Percentiles rank a stretch among this genome's conserved stretches.
Evolutionary conservation across 2,329 filamentous ascomycete species (phyloP).

Genomic region (Mollisiaceae sp.): DNA sequence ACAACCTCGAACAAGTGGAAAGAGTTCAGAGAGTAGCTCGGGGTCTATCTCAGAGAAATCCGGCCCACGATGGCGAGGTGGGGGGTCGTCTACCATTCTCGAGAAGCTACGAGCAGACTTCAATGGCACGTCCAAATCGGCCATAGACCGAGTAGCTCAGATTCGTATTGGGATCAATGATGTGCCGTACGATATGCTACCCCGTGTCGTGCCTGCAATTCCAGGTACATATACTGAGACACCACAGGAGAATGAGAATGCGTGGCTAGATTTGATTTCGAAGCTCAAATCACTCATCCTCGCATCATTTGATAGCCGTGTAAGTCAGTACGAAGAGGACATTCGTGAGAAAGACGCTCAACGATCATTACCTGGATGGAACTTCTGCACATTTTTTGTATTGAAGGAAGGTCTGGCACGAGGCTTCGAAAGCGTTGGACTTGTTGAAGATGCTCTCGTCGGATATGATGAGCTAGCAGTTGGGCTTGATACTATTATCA

Average conservation of each 20-base stretch:
- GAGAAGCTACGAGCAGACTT: conserved; percentile 93
- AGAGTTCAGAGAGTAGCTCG: conserved; percentile 54
- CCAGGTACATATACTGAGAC: conserved; percentile 71
- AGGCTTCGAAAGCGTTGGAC: conserved; percentile 93
- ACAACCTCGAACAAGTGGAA: conserved; percentile 70
- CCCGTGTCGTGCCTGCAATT: conserved; percentile 66
- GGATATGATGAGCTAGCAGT: conserved; percentile 94
- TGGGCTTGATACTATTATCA: conserved; percentile 81
- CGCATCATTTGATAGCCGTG: conserved; percentile 85
- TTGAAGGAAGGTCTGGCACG: conserved; percentile 92
- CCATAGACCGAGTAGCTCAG: conserved; percentile 81
- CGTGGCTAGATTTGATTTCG: conserved; percentile 82
- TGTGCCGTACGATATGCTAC: conserved; percentile 67
- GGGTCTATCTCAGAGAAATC: conserved; percentile 67
- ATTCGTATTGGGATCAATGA: conserved; percentile 78
- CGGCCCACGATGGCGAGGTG: conserved; percentile 72
- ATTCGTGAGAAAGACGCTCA: conserved; percentile 94
- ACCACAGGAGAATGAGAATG: conserved; percentile 77
- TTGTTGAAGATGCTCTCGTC: conserved; percentile 93
- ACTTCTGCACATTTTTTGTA: conserved; percentile 99
- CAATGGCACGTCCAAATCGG: conserved; percentile 74
- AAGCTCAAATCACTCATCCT: conserved; percentile 90
- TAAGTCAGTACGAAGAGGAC: conserved; percentile 95
- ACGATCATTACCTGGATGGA: conserved; percentile 89
- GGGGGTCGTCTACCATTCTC: conserved; percentile 78